Evolutionary conservation across 2,329 filamentous ascomycete species (phyloP), one percentile per base, ranked within the genome.

Genomic region (Aspergillus ruber): DNA sequence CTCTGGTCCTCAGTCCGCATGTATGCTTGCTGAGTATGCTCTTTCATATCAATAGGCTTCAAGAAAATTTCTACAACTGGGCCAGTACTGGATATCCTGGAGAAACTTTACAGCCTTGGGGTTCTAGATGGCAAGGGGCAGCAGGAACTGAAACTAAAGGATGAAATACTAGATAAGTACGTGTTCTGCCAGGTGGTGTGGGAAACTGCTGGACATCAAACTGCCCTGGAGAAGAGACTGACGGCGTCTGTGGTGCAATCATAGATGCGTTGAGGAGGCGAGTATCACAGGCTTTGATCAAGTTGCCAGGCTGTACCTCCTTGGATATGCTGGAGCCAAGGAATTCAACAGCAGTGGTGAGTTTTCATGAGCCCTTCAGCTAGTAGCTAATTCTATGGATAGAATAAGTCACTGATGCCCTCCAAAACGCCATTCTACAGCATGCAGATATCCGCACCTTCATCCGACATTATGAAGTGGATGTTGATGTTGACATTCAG

Each of bases 101-200:
- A 68, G 50, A 64, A 69, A 47, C 43, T 70, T 4, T 70, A 68
- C 44, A 61, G 58, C 43, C 56, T 70, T n/a, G 42, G 53, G n/a
- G 59, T 70, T 45, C 46, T 62, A 21, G 48, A 64, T 50, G 56
- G 60, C 18, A 46, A 59, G 6, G 59, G 63, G 43, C 29, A 69
- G 54, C 58, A 70, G 54, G 50, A 53, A 52, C 43, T 71, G 39
- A 59, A 51, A 50, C 43, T 71, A 1, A 63, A 62, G 47, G 52
- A 59, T 29, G 54, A 65, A 47, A 56, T 69, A 20, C 48, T 62
- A 5, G 50, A 68, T 56, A 48, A 61, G 46, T 65, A 54, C 44
- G 47, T 70, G 36, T 64, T 69, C 50, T 63, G 55, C 32, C 54
- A 65, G 53, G 54, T 52, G 3, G 53, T 57, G 8, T 33, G 43